These are phyloP conservation scores for Gentiana macrophylla DNA, from an alignment of 257 asterid genomes.

Conservation along the genomic window DNA sequence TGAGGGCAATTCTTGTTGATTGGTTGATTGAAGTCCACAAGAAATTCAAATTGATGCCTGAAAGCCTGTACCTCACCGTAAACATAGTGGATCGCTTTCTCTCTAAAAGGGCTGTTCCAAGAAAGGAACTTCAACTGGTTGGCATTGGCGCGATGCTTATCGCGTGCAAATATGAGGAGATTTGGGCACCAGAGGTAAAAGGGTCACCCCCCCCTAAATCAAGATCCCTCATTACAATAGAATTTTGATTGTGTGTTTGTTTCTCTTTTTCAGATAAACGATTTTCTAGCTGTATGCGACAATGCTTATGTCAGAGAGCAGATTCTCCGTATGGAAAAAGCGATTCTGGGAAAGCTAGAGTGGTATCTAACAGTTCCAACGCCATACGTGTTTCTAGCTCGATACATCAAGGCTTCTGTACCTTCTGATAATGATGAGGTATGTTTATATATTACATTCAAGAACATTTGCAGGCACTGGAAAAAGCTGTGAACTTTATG, in stretches of 20 bases:
- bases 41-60: conserved; percentile 62
- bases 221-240: neutral
- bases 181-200: conserved; percentile 87
- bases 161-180: conserved; percentile 90
- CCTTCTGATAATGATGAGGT: conserved; percentile 20
- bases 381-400: conserved; percentile 28
- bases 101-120: conserved; percentile 32
- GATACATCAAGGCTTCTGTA: conserved; percentile 28
- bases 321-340: conserved; percentile 26
- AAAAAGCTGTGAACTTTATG: neutral
- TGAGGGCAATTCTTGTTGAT: conserved; percentile 75
- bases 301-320: conserved; percentile 29
- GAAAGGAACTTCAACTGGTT: conserved; percentile 77
- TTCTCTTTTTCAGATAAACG: conserved; percentile 26
- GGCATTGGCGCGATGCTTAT: conserved; percentile 81
- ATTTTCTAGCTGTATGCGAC: conserved; percentile 40
- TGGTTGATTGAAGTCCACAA: conserved; percentile 80
- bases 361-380: conserved; percentile 41
- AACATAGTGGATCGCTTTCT: conserved; percentile 63
- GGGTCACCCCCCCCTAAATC: no score
- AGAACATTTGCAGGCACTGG: neutral
- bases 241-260: neutral
- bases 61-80: conserved; percentile 54
- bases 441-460: neutral
- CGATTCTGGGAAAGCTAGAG: conserved; percentile 29